Conservation (phyloP, 768 basidiomycete species). For the Rhizopogon roseolus region DNA sequence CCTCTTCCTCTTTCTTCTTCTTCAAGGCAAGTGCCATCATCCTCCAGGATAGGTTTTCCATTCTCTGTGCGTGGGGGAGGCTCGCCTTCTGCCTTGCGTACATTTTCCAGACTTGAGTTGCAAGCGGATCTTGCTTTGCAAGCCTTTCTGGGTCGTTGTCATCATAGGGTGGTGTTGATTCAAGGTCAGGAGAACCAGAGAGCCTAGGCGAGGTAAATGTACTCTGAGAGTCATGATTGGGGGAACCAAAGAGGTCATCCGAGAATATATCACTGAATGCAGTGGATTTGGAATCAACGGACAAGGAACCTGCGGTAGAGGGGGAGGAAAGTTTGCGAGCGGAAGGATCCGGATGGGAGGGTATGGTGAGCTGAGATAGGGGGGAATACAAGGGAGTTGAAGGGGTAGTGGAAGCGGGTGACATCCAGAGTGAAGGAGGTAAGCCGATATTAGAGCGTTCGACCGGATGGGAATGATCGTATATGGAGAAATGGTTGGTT, state of each 20-base stretch:
- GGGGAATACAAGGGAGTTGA: slow-evolving; percentile 38
- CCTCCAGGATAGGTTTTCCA: slow-evolving; percentile 98
- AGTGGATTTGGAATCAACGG: slow-evolving; percentile 52
- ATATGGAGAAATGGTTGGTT: slow-evolving; percentile 17
- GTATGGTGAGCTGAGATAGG: slow-evolving; percentile 32
- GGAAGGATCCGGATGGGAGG: slow-evolving; percentile 27
- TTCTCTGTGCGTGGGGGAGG: slow-evolving; percentile 86
- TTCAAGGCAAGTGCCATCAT: slow-evolving; percentile 96
- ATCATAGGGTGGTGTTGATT: slow-evolving; percentile 31
- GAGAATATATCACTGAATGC: slow-evolving; percentile 67
- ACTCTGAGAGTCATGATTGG: slow-evolving; percentile 32
- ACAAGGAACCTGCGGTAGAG: slow-evolving; percentile 39
- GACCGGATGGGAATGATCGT: slow-evolving; percentile 22
- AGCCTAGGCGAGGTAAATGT: slow-evolving; percentile 61
- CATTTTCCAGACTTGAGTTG: slow-evolving; percentile 97
- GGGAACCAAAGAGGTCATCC: slow-evolving; percentile 54
- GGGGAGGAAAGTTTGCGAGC: slow-evolving; percentile 33
- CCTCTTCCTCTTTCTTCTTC: slow-evolving; percentile 79
- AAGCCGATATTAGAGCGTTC: slow-evolving; percentile 53
- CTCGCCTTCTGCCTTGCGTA: slow-evolving; percentile 87
- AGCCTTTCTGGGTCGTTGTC: slow-evolving; percentile 60
- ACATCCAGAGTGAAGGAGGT: slow-evolving; percentile 85
- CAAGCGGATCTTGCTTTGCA: slow-evolving; percentile 84
- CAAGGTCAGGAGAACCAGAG: slow-evolving; percentile 67
- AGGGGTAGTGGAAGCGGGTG: slow-evolving; percentile 50